These are phyloP conservation scores for Aspergillus hortae DNA, from an alignment of 2,329 filamentous ascomycete species.

Conservation along the genomic window DNA sequence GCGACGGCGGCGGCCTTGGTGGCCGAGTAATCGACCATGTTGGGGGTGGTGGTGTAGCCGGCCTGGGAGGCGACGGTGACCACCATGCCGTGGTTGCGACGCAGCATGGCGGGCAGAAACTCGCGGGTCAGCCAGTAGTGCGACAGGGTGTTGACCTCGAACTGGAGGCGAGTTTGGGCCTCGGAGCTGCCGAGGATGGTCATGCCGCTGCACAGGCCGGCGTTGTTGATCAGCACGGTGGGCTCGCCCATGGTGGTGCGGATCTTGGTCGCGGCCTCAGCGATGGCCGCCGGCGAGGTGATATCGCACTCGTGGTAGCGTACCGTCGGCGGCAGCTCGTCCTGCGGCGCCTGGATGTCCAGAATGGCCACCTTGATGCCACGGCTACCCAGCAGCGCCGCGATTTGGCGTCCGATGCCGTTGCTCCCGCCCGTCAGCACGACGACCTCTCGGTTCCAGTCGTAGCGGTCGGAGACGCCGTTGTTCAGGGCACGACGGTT, in stretches of 20 bases:
- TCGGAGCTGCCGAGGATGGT: slow-evolving; percentile 58
- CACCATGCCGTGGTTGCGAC: slow-evolving; percentile 66
- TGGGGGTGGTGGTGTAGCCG: slow-evolving; percentile 57
- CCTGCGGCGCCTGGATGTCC: slow-evolving; percentile 45
- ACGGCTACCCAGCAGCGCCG: slow-evolving; percentile 60
- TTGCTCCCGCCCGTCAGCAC: slow-evolving; percentile 71
- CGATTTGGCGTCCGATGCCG: slow-evolving; percentile 68
- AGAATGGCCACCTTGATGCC: slow-evolving; percentile 67
- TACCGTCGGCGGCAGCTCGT: slow-evolving; percentile 45
- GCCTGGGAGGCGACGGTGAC: slow-evolving; percentile 67
- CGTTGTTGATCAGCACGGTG: slow-evolving; percentile 56
- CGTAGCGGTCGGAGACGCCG: slow-evolving; percentile 28
- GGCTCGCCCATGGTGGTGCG: slow-evolving; percentile 58
- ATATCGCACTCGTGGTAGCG: slow-evolving; percentile 69
- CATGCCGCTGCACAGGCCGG: slow-evolving; percentile 49
- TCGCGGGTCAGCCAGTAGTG: slow-evolving; percentile 65
- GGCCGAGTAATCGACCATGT: slow-evolving; percentile 65
- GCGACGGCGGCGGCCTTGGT: slow-evolving; percentile 64
- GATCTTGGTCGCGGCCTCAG: slow-evolving; percentile 51
- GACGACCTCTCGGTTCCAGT: slow-evolving; percentile 66
- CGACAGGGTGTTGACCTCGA: slow-evolving; percentile 66
- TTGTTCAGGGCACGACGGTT: slow-evolving; percentile 51
- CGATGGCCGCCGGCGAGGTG: slow-evolving; percentile 54
- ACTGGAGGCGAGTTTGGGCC: slow-evolving; percentile 59
- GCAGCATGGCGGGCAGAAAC: slow-evolving; percentile 65